Conservation (phyloP, 176 grass and related monocot species). For the Elaeis guineensis region DNA sequence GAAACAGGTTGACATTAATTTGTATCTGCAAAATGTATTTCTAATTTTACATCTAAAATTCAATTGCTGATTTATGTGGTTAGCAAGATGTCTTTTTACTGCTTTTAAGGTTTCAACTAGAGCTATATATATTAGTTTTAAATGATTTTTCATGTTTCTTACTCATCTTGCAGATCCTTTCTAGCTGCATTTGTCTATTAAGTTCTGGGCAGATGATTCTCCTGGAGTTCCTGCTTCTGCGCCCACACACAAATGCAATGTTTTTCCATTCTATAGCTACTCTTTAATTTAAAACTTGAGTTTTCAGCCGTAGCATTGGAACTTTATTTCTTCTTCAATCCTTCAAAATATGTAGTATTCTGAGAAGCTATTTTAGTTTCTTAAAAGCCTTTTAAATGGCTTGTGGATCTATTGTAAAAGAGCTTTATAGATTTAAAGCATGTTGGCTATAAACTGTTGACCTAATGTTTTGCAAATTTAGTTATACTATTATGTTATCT, state of each 20-base stretch:
- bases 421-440: slow-evolving; percentile 37
- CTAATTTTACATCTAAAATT: too few species aligned
- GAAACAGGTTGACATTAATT: too few species aligned
- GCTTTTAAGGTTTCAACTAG: too few species aligned
- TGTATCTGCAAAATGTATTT: too few species aligned
- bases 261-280: slow-evolving; percentile 45
- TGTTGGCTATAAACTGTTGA: neutral
- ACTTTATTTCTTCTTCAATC: slow-evolving; percentile 22
- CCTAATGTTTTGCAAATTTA: too few species aligned
- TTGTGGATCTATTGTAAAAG: slow-evolving; percentile 57
- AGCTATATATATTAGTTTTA: slow-evolving; percentile 3
- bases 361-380: slow-evolving; percentile 43
- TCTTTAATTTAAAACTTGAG: slow-evolving; percentile 36
- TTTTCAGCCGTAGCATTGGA: slow-evolving; percentile 23
- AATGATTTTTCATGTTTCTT: slow-evolving; percentile 46
- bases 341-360: slow-evolving; percentile 40
- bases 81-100: too few species aligned
- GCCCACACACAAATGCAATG: slow-evolving; percentile 43
- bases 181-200: slow-evolving; percentile 66
- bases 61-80: too few species aligned
- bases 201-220: slow-evolving; percentile 69
- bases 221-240: slow-evolving; percentile 48
- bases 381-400: slow-evolving; percentile 23
- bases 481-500: too few species aligned
- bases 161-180: slow-evolving; percentile 50